Evolutionary conservation across 805 yeast genomes (phyloP).

Genomic region (Pichia cabralensis): DNA sequence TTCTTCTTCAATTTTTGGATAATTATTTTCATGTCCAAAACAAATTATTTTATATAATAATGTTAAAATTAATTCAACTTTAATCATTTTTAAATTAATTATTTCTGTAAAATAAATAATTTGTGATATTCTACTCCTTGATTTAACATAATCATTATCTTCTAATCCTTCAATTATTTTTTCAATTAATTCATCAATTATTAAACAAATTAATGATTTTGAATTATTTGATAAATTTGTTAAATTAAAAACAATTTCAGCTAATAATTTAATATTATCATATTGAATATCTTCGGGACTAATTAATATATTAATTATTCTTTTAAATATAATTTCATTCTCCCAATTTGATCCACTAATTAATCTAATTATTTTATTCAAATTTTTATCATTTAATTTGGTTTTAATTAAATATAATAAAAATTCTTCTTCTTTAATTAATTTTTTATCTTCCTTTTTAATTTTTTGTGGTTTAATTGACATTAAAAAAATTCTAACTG

Average conservation of each 20-base stretch:
- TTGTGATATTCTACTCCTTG: slow-evolving; percentile 53
- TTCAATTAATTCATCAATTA: slow-evolving; percentile 59
- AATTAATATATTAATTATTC: slow-evolving; percentile 34
- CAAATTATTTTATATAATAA: slow-evolving; percentile 47
- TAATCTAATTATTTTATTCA: slow-evolving; percentile 26
- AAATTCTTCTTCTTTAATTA: slow-evolving; percentile 38
- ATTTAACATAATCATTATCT: slow-evolving; percentile 44
- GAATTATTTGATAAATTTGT: slow-evolving; percentile 10
- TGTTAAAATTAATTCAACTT: slow-evolving; percentile 36
- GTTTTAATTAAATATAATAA: slow-evolving; percentile 39
- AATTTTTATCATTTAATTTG: slow-evolving; percentile 35
- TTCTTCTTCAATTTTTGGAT: slow-evolving; percentile 36
- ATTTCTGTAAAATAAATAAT: slow-evolving; percentile 52
- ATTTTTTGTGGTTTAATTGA: slow-evolving; percentile 47
- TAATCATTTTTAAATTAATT: slow-evolving; percentile 37
- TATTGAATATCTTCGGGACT: slow-evolving; percentile 54
- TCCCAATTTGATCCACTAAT: slow-evolving; percentile 39
- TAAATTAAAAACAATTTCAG: slow-evolving; percentile 37
- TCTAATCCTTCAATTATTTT: slow-evolving; percentile 59
- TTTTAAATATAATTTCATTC: slow-evolving; percentile 25
- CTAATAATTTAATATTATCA: slow-evolving; percentile 42
- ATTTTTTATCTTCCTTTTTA: slow-evolving; percentile 21
- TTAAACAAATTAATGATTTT: slow-evolving; percentile 23
- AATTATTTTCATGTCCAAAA: slow-evolving; percentile 53
- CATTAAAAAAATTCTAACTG: slow-evolving; percentile 46